Evolutionary conservation across 176 grass and related monocot genomes (phyloP), one percentile per base, ranked within the genome.

Genomic region (Oryza meridionalis): DNA sequence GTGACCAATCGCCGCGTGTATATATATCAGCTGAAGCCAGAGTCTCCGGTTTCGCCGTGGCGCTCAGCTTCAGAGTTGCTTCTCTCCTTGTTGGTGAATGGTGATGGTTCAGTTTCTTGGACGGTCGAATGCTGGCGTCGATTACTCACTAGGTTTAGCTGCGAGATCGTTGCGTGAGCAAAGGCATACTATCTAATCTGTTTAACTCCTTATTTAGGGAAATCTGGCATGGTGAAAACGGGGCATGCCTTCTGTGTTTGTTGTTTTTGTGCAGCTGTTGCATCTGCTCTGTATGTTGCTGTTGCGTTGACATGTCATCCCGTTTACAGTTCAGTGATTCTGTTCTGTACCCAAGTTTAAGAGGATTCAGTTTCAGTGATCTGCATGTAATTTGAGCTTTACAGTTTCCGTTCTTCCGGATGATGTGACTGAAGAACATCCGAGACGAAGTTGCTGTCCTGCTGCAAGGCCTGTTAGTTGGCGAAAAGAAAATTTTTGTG

Each of bases 1-100:
- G 84, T 69, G 76, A 70, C 58, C 58, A 62, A 62, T 62, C 38
- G 26, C 74, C 4, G 63, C 29, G 38, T 90, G 75, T 84, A 80
- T 31, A 90, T 90, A 90, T 90, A 86, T 44, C 51, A 84, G 84
- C 33, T 63, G 76, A 87, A 80, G 62, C 75, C 49, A 63, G 75
- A 76, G 50, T 70, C 11, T 33, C 38, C 64, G 4, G 40, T 44
- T 43, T n/a, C 76, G 69, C 55, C 19, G 31, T 70, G 51, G 76
- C 47, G 9, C 15, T 1, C 22, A 70, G 22, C 71, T 81, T 53
- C 77, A 38, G 65, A 55, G 82, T 75, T 69, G 11, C 84, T 47
- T 47, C n/a, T 44, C 4, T 27, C 68, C 74, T 63, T 58, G 22
- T 78, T 33, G 29, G 64, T 82, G 84, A 38, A 42, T 33, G 29